Conservation (phyloP, 176 grass and related monocot genomes). For the Thalia dealbata region DNA sequence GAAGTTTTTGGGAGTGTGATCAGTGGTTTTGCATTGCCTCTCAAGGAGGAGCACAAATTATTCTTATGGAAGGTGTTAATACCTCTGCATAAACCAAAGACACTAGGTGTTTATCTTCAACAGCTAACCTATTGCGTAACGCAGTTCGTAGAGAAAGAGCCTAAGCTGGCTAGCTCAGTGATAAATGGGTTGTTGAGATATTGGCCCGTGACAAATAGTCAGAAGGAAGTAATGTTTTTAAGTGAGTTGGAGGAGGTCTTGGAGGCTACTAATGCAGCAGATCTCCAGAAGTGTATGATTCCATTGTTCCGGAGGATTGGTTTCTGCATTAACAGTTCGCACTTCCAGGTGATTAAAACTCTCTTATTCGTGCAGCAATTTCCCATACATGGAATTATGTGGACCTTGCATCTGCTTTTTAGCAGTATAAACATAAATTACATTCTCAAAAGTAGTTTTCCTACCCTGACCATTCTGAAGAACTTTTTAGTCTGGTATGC, state of each 20-base stretch:
- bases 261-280: conserved; percentile 52
- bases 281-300: conserved; percentile 98
- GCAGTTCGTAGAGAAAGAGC: conserved; percentile 92
- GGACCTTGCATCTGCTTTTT: not conserved
- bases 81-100: conserved; percentile 85
- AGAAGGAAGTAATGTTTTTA: conserved; percentile 98
- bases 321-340: conserved; percentile 60
- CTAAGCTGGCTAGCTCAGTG: conserved; percentile 63
- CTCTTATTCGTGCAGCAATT: not conserved
- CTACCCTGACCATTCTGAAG: not conserved
- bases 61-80: conserved; percentile 68
- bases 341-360: conserved; percentile 66
- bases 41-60: conserved; percentile 95
- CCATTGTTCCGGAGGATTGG: conserved; percentile 72
- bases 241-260: conserved; percentile 92
- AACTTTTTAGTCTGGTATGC: too few relatives aligned
- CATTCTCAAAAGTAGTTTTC: not conserved
- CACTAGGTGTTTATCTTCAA: conserved; percentile 80
- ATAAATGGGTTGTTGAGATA: conserved; percentile 69
- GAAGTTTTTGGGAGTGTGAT: conserved; percentile 92
- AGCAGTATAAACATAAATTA: not conserved
- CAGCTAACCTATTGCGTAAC: conserved; percentile 87
- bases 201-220: conserved; percentile 90
- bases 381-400: not conserved
- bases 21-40: conserved; percentile 78